Conservation (phyloP, 768 basidiomycete genomes). For the Pleurotus pulmonarius region DNA sequence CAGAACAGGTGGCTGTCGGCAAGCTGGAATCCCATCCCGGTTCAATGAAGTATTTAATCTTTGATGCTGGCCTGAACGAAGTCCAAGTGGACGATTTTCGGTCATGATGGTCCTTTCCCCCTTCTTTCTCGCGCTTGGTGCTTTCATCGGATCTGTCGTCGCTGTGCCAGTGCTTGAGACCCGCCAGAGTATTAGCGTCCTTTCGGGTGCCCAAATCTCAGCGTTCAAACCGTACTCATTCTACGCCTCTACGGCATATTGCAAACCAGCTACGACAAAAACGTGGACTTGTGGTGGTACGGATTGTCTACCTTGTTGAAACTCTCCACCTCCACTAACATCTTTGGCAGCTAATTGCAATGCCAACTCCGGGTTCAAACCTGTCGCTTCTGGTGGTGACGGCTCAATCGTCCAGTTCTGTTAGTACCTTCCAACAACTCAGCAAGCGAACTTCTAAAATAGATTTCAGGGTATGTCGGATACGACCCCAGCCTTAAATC, state of each 20-base stretch:
- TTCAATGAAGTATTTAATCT: background rate
- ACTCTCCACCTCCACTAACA: background rate
- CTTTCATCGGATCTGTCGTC: slow-evolving; percentile 11
- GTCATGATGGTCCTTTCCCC: background rate
- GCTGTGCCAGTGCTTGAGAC: slow-evolving; percentile 21
- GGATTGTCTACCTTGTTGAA: background rate
- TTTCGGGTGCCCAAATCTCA: slow-evolving; percentile 36
- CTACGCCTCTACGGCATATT: slow-evolving; percentile 52
- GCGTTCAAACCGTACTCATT: slow-evolving; percentile 42
- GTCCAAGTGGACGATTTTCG: background rate
- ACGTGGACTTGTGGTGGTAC: slow-evolving; percentile 12
- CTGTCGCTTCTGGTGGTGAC: slow-evolving; percentile 48
- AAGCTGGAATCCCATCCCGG: background rate
- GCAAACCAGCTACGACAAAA: slow-evolving; percentile 17
- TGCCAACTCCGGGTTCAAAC: slow-evolving; percentile 43
- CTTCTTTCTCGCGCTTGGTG: background rate
- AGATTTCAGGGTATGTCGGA: slow-evolving; percentile 21
- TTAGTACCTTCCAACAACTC: background rate
- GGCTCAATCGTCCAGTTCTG: slow-evolving; percentile 39
- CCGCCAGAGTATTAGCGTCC: slow-evolving; percentile 34
- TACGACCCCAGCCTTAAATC: slow-evolving; percentile 27
- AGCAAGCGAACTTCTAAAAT: background rate
- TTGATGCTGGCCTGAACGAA: background rate
- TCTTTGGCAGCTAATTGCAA: slow-evolving; percentile 37
- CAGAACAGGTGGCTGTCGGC: background rate